These are phyloP conservation scores for Boletus coccyginus DNA, from an alignment of 768 basidiomycete genomes.

Conservation along the genomic window DNA sequence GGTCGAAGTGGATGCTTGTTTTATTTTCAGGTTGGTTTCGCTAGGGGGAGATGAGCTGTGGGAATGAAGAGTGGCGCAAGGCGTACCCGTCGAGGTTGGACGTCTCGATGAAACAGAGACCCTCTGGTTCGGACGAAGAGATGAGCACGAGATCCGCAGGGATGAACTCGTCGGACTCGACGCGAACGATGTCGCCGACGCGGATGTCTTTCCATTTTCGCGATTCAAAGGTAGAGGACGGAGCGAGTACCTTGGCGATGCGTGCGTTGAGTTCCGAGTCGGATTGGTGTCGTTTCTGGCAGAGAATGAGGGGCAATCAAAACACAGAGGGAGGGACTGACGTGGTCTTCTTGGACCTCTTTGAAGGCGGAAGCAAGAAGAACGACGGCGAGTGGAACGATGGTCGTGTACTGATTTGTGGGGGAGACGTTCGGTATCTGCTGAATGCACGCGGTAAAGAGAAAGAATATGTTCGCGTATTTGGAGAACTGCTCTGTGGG, in stretches of 20 bases:
- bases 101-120: slow-evolving; percentile 96
- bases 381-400: slow-evolving; percentile 84
- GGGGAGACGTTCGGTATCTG: slow-evolving; percentile 98
- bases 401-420: slow-evolving; percentile 93
- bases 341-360: slow-evolving; percentile 91
- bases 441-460: slow-evolving; percentile 96
- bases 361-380: slow-evolving; percentile 93
- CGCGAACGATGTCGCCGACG: slow-evolving; percentile 89
- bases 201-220: slow-evolving; percentile 86
- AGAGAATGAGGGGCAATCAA: slow-evolving; percentile 10
- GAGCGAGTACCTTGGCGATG: slow-evolving; percentile 67
- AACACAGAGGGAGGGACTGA: slow-evolving; percentile 5
- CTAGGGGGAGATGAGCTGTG: slow-evolving; percentile 35
- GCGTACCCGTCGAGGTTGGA: slow-evolving; percentile 93
- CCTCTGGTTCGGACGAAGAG: slow-evolving; percentile 92
- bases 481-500: slow-evolving; percentile 92
- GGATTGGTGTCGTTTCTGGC: slow-evolving; percentile 93
- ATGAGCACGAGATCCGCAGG: slow-evolving; percentile 91
- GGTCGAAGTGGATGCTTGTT: slow-evolving; percentile 88
- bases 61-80: background rate
- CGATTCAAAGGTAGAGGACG: slow-evolving; percentile 60
- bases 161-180: slow-evolving; percentile 92
- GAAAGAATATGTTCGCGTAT: slow-evolving; percentile 98
- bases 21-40: slow-evolving; percentile 99
- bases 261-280: slow-evolving; percentile 90